Conservation (phyloP, 139 green algal species). For the Chlamydomonas sp. region DNA sequence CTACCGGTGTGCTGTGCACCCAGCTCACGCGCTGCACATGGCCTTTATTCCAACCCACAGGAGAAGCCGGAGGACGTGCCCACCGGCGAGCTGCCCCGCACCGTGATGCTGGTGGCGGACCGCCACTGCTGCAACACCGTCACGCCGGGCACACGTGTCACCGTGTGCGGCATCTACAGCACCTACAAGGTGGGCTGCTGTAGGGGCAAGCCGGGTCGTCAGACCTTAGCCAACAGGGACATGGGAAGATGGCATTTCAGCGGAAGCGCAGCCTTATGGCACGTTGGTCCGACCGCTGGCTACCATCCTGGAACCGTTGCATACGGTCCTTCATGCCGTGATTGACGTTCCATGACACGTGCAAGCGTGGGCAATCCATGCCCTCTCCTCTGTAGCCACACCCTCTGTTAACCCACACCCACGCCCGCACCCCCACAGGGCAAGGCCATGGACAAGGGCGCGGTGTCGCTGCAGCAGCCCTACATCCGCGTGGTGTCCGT, state of each 20-base stretch:
- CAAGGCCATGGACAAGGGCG: slow-evolving; percentile 66
- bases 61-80: slow-evolving; percentile 97
- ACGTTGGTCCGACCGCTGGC: too few species aligned
- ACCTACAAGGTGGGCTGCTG: slow-evolving; percentile 77
- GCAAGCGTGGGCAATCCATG: too few species aligned
- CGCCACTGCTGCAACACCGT: slow-evolving; percentile 81
- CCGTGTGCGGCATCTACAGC: slow-evolving; percentile 93
- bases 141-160: slow-evolving; percentile 91
- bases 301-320: too few species aligned
- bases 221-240: neutral
- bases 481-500: slow-evolving; percentile 96
- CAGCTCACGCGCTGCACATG: too few species aligned
- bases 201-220: neutral
- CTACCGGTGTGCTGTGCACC: too few species aligned
- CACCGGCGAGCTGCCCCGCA: slow-evolving; percentile 64
- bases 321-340: too few species aligned
- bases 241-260: neutral
- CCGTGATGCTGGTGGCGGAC: slow-evolving; percentile 89
- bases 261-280: neutral
- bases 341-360: too few species aligned
- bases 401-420: neutral
- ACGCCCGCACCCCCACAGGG: neutral
- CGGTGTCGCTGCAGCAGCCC: slow-evolving; percentile 86
- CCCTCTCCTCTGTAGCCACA: neutral
- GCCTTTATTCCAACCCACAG: slow-evolving; percentile 59